phyloP scores from a whole-genome alignment of 2,329 filamentous ascomycete species.

The Chaetomiaceae sp. region DNA sequence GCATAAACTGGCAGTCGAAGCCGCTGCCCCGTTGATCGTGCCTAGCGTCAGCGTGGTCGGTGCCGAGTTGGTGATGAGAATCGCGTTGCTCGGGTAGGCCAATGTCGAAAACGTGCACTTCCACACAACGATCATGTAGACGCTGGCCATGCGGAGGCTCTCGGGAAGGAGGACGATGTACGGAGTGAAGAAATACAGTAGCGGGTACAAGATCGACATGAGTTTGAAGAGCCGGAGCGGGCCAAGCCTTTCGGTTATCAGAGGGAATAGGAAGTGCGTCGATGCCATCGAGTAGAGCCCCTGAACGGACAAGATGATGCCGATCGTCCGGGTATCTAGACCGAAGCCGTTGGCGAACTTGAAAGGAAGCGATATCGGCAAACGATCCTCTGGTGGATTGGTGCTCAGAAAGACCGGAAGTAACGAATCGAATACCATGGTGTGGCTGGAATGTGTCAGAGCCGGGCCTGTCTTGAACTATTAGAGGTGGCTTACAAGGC shows the following conservation, averaged over 20 bases:
- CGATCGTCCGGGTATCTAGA: slow-evolving; percentile 77
- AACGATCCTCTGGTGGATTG: slow-evolving; percentile 44
- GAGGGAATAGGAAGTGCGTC: slow-evolving; percentile 79
- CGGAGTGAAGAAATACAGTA: slow-evolving; percentile 81
- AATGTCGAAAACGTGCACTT: slow-evolving; percentile 92
- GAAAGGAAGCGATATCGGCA: slow-evolving; percentile 66
- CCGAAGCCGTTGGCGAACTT: slow-evolving; percentile 85
- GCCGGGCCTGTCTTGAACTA: no score
- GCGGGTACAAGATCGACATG: slow-evolving; percentile 76
- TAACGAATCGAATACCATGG: slow-evolving; percentile 92
- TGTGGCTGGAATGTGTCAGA: slow-evolving; percentile 60
- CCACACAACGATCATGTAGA: slow-evolving; percentile 76
- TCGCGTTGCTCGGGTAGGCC: slow-evolving; percentile 84
- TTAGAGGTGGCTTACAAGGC: slow-evolving; percentile 71
- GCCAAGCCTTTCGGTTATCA: slow-evolving; percentile 69
- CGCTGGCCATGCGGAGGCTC: slow-evolving; percentile 63
- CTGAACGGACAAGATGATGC: slow-evolving; percentile 82
- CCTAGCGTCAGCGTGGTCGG: slow-evolving; percentile 81
- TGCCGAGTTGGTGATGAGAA: slow-evolving; percentile 83
- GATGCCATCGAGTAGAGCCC: slow-evolving; percentile 85
- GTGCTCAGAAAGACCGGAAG: slow-evolving; percentile 89
- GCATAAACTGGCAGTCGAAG: slow-evolving; percentile 83
- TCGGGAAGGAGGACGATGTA: slow-evolving; percentile 83
- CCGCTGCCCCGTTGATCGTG: slow-evolving; percentile 87
- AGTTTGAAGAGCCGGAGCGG: slow-evolving; percentile 77